A percentile compares a stretch with the other conserved stretches of the same genome.
Evolutionary conservation across 306 rosid genomes (phyloP).

Genomic region (Fragaria ananassa): DNA sequence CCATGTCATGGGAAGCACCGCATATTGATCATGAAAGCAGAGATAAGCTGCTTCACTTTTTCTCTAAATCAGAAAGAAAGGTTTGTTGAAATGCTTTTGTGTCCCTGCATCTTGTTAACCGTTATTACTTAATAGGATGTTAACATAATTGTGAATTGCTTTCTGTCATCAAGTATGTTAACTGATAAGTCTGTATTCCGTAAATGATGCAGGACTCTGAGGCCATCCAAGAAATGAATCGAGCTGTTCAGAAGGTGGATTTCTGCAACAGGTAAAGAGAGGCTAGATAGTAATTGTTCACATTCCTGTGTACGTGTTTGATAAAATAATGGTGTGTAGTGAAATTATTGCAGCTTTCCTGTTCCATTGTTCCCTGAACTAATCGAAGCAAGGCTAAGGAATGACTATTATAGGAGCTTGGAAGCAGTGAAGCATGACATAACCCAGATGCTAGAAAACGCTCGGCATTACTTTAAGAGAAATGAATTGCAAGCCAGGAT

Average conservation of each 20-base stretch:
- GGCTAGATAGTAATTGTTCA: not conserved
- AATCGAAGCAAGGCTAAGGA: slow-evolving; percentile 51
- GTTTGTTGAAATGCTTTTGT: slow-evolving; percentile 21
- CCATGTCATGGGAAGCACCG: slow-evolving; percentile 47
- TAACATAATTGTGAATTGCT: not conserved
- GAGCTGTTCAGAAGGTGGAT: slow-evolving; percentile 47
- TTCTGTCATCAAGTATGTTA: slow-evolving; percentile 19
- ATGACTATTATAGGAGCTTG: slow-evolving; percentile 65
- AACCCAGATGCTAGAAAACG: slow-evolving; percentile 52
- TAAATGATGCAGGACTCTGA: slow-evolving; percentile 43
- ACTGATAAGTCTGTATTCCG: not conserved
- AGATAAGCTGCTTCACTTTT: slow-evolving; percentile 61
- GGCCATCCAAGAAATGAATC: slow-evolving; percentile 50
- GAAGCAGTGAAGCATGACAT: slow-evolving; percentile 73
- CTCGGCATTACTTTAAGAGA: slow-evolving; percentile 33
- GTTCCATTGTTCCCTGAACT: slow-evolving; percentile 64
- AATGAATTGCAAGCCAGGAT: slow-evolving; percentile 37
- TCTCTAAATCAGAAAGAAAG: slow-evolving; percentile 44
- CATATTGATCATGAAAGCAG: slow-evolving; percentile 54
- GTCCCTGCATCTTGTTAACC: not conserved
- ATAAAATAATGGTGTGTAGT: slow-evolving; percentile 27
- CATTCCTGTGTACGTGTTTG: not conserved
- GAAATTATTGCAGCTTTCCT: slow-evolving; percentile 49
- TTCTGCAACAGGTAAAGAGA: slow-evolving; percentile 65
- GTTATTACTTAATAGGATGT: not conserved